Evolutionary conservation across 2,329 filamentous ascomycete species (phyloP).

Genomic region (Cytospora mali): DNA sequence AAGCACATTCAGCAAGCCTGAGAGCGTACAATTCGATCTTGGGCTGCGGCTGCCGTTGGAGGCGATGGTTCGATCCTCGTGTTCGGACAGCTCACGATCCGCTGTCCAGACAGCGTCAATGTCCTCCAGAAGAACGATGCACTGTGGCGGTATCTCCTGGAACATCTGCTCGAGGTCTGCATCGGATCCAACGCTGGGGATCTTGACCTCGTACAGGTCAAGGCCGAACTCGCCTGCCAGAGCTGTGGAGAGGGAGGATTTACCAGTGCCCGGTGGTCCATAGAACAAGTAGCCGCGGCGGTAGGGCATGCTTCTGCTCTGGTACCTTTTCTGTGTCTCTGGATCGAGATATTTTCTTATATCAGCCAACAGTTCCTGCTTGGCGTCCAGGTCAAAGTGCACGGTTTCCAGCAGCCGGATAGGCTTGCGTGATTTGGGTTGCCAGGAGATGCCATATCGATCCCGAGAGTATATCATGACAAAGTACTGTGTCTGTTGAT

Average conservation of each 20-base stretch:
- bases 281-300: constrained; percentile 67
- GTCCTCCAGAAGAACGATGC: constrained; percentile 58
- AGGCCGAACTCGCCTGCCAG: constrained; percentile 54
- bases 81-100: constrained; percentile 22
- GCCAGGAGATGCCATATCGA: constrained; percentile 51
- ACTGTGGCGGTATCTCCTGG: constrained; percentile 53
- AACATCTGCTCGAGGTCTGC: constrained; percentile 55
- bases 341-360: constrained; percentile 56
- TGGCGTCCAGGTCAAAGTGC: constrained; percentile 50
- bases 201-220: constrained; percentile 52
- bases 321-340: constrained; percentile 58
- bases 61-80: constrained; percentile 19
- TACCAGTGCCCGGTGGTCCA: constrained; percentile 64
- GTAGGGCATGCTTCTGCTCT: constrained; percentile 67
- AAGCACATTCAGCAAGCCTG: constrained; percentile 68
- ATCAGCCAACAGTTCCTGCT: constrained; percentile 51
- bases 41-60: constrained; percentile 25
- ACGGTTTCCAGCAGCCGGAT: constrained; percentile 54
- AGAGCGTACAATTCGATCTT: constrained; percentile 47
- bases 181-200: constrained; percentile 53
- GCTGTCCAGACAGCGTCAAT: constrained; percentile 47
- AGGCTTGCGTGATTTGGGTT: constrained; percentile 51
- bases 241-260: constrained; percentile 58
- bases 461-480: constrained; percentile 52
- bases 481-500: constrained; percentile 51